Base-by-base conservation (phyloP, 495 filamentous ascomycete species). In the Neurospora sp. region DNA sequence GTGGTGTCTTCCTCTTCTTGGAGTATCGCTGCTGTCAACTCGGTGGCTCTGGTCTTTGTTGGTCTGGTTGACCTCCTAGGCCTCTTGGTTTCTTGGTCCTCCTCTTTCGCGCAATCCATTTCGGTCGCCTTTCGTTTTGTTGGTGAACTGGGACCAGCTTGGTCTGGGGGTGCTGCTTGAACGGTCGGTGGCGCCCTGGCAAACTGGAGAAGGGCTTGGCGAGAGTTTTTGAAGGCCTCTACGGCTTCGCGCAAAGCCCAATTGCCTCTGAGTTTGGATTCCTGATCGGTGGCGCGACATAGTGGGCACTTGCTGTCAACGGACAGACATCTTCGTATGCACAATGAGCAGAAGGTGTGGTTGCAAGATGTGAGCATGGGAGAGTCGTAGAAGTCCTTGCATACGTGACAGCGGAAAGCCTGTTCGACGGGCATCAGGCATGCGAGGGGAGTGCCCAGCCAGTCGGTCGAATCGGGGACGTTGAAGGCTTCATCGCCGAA, bases 341-440 rank as follows among this genome's bases (percentile, higher is more conserved):
- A 99, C 39, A 95, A 81, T 18, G 94, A 97, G 86, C 96, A 99
- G 79, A 99, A 99, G 0, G 96, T 98, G 81, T 99, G 96, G 54
- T 89, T 92, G 85, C 96, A 99, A 0, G 91, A 91, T 1, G 96
- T 99, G 71, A 98, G 90, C 85, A 99, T 94, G 1, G 96, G 96
- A 31, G 92, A 94, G 74, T 89, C 88, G 84, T 92, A 98, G 82
- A 98, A 96, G 80, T 99, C 96, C 82, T 98, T 98, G 87, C 96
- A 99, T 73, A 99, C 91, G 77, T 98, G 92, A 82, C 96, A 99
- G 75, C 94, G 92, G 18, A 99, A 87, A 18, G 93, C 89, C 48
- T 93, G 89, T 77, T 99, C 96, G 72, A 99, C 87, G 7, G 90
- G 85, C 69, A 89, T 85, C 72, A 99, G 87, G 41, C 86, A 82